phyloP scores from a whole-genome alignment of 2,329 filamentous ascomycete genomes.

The Waltergamsia citrina region DNA sequence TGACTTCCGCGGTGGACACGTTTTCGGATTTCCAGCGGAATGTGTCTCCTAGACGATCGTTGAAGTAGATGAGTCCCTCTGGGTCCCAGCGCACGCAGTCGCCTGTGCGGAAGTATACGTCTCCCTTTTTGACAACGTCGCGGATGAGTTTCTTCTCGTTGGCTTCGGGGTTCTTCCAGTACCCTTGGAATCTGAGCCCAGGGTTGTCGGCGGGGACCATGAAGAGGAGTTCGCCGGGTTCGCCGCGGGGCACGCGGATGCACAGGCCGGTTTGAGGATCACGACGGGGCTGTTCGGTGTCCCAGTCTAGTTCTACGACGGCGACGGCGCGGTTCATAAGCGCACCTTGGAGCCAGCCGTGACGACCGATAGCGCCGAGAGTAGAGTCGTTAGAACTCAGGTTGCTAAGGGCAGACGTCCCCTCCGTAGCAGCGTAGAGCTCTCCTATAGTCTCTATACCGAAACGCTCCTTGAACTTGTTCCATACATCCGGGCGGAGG shows the following conservation, averaged over 20 bases:
- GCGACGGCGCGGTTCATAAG: conserved; percentile 40
- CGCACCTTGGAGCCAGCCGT: conserved; percentile 50
- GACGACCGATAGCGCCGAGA: conserved; percentile 69
- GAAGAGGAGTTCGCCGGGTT: conserved; percentile 69
- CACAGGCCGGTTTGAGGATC: conserved; percentile 64
- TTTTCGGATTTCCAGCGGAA: conserved; percentile 80
- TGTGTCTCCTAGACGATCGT: conserved; percentile 70
- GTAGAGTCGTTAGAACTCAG: conserved; percentile 61
- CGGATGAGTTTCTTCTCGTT: conserved; percentile 66
- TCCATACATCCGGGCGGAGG: conserved; percentile 78
- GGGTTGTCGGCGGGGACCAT: conserved; percentile 58
- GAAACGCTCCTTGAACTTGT: conserved; percentile 72
- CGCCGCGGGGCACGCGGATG: conserved; percentile 42
- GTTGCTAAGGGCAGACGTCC: conserved; percentile 62
- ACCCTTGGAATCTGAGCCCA: conserved; percentile 64
- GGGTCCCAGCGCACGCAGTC: conserved; percentile 64
- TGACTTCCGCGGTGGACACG: conserved; percentile 73
- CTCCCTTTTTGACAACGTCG: conserved; percentile 63
- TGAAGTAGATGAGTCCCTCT: conserved; percentile 69
- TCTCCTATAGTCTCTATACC: conserved; percentile 64
- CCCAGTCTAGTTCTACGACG: conserved; percentile 62
- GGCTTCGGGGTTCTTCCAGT: conserved; percentile 65
- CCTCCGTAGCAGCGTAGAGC: conserved; percentile 76
- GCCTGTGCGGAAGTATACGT: conserved; percentile 78
- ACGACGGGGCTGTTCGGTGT: conserved; percentile 58